Evolutionary conservation across 371 early-diverging fungal genomes (phyloP).

Genomic region (Zychaea mexicana): DNA sequence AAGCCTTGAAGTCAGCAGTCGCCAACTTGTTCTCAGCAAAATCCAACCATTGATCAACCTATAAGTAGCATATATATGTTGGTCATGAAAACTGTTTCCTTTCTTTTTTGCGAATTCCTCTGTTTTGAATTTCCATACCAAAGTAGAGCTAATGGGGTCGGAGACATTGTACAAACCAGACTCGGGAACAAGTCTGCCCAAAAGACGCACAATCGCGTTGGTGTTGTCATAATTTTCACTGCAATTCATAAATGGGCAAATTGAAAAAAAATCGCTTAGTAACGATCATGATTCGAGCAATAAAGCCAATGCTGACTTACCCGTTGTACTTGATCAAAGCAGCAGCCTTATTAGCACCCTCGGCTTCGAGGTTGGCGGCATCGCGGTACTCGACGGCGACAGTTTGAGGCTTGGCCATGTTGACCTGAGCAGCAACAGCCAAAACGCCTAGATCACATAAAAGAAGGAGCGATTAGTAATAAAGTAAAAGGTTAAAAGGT

Average conservation of each 20-base stretch:
- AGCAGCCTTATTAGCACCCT: slow-evolving; percentile 35
- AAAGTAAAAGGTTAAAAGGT: background rate
- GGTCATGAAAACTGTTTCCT: background rate
- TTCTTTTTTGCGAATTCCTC: background rate
- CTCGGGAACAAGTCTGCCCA: slow-evolving; percentile 43
- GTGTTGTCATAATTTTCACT: slow-evolving; percentile 46
- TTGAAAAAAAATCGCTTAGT: no score
- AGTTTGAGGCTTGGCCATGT: slow-evolving; percentile 41
- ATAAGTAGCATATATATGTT: background rate
- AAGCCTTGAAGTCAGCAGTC: slow-evolving; percentile 71
- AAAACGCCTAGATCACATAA: slow-evolving; percentile 42
- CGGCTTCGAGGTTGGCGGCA: slow-evolving; percentile 37
- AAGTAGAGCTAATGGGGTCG: slow-evolving; percentile 45
- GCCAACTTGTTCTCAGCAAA: slow-evolving; percentile 61
- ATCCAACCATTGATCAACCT: slow-evolving; percentile 71
- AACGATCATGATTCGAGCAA: no score
- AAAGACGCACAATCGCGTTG: slow-evolving; percentile 45
- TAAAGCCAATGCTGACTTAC: slow-evolving; percentile 21
- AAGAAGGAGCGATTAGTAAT: no score
- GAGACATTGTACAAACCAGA: slow-evolving; percentile 40
- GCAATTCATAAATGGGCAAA: background rate
- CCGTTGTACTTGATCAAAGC: slow-evolving; percentile 40
- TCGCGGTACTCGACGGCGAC: slow-evolving; percentile 43
- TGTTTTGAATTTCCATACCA: slow-evolving; percentile 19
- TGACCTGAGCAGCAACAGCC: slow-evolving; percentile 41